Evolutionary conservation across 176 grass and related monocot genomes (phyloP), one percentile per base, ranked within the genome.

Genomic region (Cenchrus purpureus): DNA sequence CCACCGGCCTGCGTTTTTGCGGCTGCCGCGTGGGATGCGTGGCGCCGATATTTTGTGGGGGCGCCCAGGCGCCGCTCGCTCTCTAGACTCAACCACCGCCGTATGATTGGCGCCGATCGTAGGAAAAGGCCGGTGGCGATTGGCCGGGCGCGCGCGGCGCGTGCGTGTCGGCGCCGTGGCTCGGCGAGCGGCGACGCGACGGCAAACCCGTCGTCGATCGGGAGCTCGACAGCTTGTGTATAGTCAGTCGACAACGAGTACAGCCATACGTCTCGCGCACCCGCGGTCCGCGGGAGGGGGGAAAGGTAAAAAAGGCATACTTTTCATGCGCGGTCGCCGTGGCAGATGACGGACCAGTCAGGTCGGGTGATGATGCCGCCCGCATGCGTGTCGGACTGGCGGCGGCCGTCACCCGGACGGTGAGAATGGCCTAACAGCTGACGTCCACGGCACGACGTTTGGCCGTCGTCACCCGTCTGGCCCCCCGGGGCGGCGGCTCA

Each of bases 21-120:
- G 83, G 46, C 78, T 40, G 71, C 7, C 19, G 56, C 65, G 65
- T 65, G 59, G 4, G 71, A 55, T 17, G 46, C 71, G 71, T 76
- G 58, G 69, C 82, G 32, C 72, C 17, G 12, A 61, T 59, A 50
- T 75, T 34, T 54, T 12, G 15, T 10, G 25, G 31, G 19, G 10
- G 6, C 20, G 20, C 8, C 3, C 2, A 20, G 10, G 8, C 58
- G 58, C 3, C 1, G 17, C 1, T 17, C 20, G 58, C 57, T 19
- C 48, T 5, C 14, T 55, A 10, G 12, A 16, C 53, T 12, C 4
- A 37, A 12, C 42, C 10, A n/a, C 49, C 37, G 61, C 37, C 45
- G 45, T 12, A n/a, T 65, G 74, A 70, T 70, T 78, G 42, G 25
- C 25, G 25, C 10, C 29, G 42, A 8, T 60, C 51, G 4, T 22